Evolutionary conservation across 495 filamentous ascomycete species (phyloP).

Genomic region (Cetradonia linearis): DNA sequence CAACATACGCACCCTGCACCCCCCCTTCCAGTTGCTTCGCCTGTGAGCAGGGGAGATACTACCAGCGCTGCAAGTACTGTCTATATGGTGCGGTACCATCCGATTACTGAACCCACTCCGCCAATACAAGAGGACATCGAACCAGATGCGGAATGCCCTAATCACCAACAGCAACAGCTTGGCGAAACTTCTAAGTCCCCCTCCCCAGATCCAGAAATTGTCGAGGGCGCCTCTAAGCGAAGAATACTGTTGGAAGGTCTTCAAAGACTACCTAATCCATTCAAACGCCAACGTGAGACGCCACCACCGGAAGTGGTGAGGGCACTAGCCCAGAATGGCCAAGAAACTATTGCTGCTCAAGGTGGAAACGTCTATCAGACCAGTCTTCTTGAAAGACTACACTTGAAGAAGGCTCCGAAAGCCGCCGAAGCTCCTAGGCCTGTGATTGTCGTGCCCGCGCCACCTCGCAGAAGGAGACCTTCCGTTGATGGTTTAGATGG

Average conservation of each 20-base stretch:
- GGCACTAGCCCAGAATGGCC: constrained; percentile 18
- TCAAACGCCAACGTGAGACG: constrained; percentile 21
- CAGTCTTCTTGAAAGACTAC: constrained; percentile 25
- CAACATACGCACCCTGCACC: constrained; percentile 45
- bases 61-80: constrained; percentile 71
- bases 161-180: background rate
- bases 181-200: background rate
- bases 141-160: background rate
- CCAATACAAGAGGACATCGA: constrained; percentile 23
- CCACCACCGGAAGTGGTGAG: constrained; percentile 25
- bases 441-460: constrained; percentile 60
- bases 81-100: constrained; percentile 74
- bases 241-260: constrained; percentile 9
- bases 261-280: constrained; percentile 20
- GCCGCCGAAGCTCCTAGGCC: constrained; percentile 36
- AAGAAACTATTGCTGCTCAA: background rate
- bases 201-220: background rate
- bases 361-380: background rate
- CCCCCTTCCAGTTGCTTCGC: constrained; percentile 55
- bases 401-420: constrained; percentile 25
- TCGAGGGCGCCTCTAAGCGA: background rate
- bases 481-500: background rate
- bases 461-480: constrained; percentile 33
- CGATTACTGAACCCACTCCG: constrained; percentile 58
- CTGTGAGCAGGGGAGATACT: constrained; percentile 68